These are phyloP conservation scores for Zhuliangozyma parablackwelliae DNA, from an alignment of 1,139 yeast genomes.

Conservation along the genomic window DNA sequence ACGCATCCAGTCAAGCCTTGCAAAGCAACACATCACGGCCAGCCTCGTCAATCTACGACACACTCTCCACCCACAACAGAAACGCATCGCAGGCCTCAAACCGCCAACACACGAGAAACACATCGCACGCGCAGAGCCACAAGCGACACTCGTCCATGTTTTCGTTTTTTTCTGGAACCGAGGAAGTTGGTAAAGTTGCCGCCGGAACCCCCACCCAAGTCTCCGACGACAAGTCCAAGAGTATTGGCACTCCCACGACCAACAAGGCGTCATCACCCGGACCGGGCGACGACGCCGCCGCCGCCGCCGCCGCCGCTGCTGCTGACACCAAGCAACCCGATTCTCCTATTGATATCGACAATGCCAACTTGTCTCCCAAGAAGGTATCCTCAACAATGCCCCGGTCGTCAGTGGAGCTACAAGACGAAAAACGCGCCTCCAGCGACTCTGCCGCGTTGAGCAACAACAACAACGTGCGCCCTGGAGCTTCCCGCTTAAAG, in stretches of 20 bases:
- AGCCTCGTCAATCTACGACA: slow-evolving; percentile 42
- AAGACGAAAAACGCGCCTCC: slow-evolving; percentile 30
- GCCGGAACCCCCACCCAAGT: slow-evolving; percentile 4
- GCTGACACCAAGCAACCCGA: slow-evolving; percentile 3
- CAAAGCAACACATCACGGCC: slow-evolving; percentile 22
- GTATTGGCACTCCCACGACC: neutral
- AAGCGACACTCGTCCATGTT: slow-evolving; percentile 46
- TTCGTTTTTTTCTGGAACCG: slow-evolving; percentile 35
- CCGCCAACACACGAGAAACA: slow-evolving; percentile 14
- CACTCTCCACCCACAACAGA: slow-evolving; percentile 25
- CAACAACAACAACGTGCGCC: slow-evolving; percentile 3
- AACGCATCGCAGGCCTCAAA: slow-evolving; percentile 20
- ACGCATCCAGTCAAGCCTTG: slow-evolving; percentile 19
- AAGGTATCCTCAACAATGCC: slow-evolving; percentile 26
- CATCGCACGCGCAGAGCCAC: slow-evolving; percentile 27
- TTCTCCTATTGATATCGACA: slow-evolving; percentile 27
- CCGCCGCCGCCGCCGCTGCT: no score
- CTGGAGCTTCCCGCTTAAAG: slow-evolving; percentile 28
- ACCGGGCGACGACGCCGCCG: no score
- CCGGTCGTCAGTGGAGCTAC: slow-evolving; percentile 6
- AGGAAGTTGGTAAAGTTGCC: slow-evolving; percentile 1
- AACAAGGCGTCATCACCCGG: no score
- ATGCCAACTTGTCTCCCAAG: slow-evolving; percentile 33
- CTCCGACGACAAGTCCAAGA: slow-evolving; percentile 3
- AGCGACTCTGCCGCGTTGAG: slow-evolving; percentile 20